phyloP scores from a whole-genome alignment of 1,284 basidiomycete species.

The Puccinia horiana region DNA sequence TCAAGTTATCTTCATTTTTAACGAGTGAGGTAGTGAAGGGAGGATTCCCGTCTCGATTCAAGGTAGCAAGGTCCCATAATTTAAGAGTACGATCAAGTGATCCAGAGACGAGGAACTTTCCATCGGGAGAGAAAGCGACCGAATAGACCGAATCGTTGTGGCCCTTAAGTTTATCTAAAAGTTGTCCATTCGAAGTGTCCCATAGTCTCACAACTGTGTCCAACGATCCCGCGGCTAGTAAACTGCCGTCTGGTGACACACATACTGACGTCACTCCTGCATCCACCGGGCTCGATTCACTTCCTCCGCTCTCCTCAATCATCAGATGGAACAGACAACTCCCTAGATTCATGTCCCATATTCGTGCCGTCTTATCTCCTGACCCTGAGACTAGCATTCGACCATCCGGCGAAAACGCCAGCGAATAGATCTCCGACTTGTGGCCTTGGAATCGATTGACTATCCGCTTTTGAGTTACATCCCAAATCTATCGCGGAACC shows the following conservation, averaged over 20 bases:
- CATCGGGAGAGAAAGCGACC: constrained; percentile 84
- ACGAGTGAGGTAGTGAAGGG: constrained; percentile 53
- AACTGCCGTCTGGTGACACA: constrained; percentile 75
- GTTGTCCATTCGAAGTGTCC: constrained; percentile 72
- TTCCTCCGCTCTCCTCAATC: constrained; percentile 36
- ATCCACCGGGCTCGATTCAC: constrained; percentile 34
- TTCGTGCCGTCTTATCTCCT: constrained; percentile 82
- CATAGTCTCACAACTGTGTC: constrained; percentile 84
- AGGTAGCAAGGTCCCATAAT: constrained; percentile 74
- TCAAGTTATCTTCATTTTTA: constrained; percentile 59
- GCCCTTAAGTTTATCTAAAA: constrained; percentile 74
- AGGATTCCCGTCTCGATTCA: constrained; percentile 58
- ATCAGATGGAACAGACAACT: constrained; percentile 61
- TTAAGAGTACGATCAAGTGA: constrained; percentile 84
- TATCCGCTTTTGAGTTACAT: constrained; percentile 73
- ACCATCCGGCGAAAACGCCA: constrained; percentile 81
- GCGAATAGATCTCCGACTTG: constrained; percentile 84
- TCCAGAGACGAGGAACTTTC: constrained; percentile 73
- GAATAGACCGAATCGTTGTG: constrained; percentile 81
- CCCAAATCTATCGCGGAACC: constrained; percentile 85
- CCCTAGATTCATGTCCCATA: constrained; percentile 78
- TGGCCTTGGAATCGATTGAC: constrained; percentile 77
- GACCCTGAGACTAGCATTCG: constrained; percentile 82
- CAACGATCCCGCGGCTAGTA: constrained; percentile 79
- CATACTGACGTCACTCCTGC: constrained; percentile 65